Percentiles rank a stretch among this genome's conserved stretches.
These are phyloP conservation scores for Pleurozium schreberi DNA, from an alignment of 225 moss, liverwort and hornwort species.

Conservation along the genomic window DNA sequence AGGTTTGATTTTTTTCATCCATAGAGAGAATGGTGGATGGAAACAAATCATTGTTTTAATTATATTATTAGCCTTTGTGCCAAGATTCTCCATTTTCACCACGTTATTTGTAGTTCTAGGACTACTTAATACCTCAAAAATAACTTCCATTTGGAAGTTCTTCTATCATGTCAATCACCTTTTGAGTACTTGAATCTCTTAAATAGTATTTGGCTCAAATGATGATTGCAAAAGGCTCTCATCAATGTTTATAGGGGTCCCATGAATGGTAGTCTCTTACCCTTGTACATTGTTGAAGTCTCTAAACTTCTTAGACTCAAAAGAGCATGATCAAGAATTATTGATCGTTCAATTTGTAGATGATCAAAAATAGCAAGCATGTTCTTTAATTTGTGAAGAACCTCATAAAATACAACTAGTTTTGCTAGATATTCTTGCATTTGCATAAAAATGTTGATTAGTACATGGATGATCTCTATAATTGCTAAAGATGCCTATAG, in stretches of 20 bases:
- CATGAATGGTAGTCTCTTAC: constrained; percentile 13
- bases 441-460: constrained; percentile 14
- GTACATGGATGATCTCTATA: constrained; percentile 6
- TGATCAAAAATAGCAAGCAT: constrained; percentile 27
- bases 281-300: constrained; percentile 12
- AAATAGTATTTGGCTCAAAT: background rate
- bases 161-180: background rate
- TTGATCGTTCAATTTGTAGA: constrained; percentile 15
- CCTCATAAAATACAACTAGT: constrained; percentile 12
- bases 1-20: background rate
- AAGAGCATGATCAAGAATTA: constrained; percentile 11
- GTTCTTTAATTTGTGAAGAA: constrained; percentile 26
- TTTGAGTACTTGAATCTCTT: background rate
- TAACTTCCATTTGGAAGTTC: background rate
- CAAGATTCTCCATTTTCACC: background rate
- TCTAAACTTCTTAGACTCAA: constrained; percentile 8
- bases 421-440: constrained; percentile 37
- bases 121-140: background rate
- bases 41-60: background rate
- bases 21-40: background rate
- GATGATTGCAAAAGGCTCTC: background rate
- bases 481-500: background rate
- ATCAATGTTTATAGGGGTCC: constrained; percentile 10
- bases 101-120: background rate
- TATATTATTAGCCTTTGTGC: background rate